phyloP scores from a whole-genome alignment of 2,329 filamentous ascomycete species.

The Colletotrichum trifolii region DNA sequence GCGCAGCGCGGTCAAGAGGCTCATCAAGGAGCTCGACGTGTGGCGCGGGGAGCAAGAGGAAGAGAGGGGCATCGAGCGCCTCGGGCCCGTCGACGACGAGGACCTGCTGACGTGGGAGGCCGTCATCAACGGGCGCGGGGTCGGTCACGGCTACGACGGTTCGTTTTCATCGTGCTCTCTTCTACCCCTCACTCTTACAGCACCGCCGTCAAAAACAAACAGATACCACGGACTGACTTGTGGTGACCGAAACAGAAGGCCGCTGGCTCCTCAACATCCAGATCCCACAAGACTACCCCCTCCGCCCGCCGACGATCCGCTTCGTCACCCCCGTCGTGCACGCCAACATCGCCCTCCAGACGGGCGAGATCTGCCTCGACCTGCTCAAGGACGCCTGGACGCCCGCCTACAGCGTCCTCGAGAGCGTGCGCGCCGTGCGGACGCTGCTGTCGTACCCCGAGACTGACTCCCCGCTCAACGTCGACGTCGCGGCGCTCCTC shows the following conservation, averaged over 20 bases:
- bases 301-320: slow-evolving; percentile 77
- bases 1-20: slow-evolving; percentile 61
- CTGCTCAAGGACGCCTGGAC: slow-evolving; percentile 84
- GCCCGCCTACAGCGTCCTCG: slow-evolving; percentile 83
- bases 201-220: neutral
- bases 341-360: slow-evolving; percentile 77
- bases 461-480: slow-evolving; percentile 80
- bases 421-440: slow-evolving; percentile 78
- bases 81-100: slow-evolving; percentile 65
- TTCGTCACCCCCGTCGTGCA: slow-evolving; percentile 90
- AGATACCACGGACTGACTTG: neutral
- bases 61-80: slow-evolving; percentile 67
- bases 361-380: slow-evolving; percentile 94
- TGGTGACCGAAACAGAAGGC: slow-evolving; percentile 61
- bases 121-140: slow-evolving; percentile 67
- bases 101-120: slow-evolving; percentile 69
- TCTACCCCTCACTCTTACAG: neutral
- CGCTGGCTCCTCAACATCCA: slow-evolving; percentile 84
- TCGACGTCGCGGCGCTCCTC: slow-evolving; percentile 80
- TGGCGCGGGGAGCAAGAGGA: slow-evolving; percentile 61
- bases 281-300: slow-evolving; percentile 83
- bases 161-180: slow-evolving; percentile 35
- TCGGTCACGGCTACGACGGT: slow-evolving; percentile 69
- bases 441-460: slow-evolving; percentile 76
- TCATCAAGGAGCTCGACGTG: slow-evolving; percentile 67